Evolutionary conservation across 176 grass and related monocot species (phyloP).

Genomic region (Phoenix dactylifera): DNA sequence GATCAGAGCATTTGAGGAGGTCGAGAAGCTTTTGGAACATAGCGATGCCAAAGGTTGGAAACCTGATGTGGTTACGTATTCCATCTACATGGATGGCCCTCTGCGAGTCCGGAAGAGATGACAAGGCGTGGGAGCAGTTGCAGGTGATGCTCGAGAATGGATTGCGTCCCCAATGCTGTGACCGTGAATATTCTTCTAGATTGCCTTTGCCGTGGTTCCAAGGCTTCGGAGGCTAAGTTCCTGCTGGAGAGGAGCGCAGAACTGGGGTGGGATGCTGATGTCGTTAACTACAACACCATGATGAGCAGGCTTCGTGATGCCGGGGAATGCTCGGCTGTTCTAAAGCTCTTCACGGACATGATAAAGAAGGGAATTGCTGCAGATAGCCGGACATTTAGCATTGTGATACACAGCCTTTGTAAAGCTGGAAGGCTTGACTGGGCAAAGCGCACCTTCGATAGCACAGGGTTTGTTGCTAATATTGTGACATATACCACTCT

Average conservation of each 20-base stretch:
- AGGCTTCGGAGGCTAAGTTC: conserved; percentile 38
- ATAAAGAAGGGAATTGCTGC: conserved; percentile 58
- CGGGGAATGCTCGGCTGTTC: conserved; percentile 39
- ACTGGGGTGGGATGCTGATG: conserved; percentile 46
- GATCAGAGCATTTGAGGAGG: conserved; percentile 41
- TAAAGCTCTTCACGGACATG: conserved; percentile 77
- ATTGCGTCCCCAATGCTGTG: conserved; percentile 52
- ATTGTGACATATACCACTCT: conserved; percentile 64
- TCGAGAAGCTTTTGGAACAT: conserved; percentile 45
- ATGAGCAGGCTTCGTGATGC: conserved; percentile 70
- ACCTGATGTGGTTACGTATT: conserved; percentile 75
- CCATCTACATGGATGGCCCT: conserved; percentile 74
- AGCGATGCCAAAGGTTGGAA: conserved; percentile 45
- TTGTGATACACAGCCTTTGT: conserved; percentile 65
- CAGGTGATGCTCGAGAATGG: conserved; percentile 52
- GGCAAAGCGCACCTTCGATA: conserved; percentile 37
- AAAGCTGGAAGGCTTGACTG: conserved; percentile 35
- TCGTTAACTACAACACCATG: conserved; percentile 89
- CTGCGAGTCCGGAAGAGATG: conserved; percentile 50
- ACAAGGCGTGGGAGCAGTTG: conserved; percentile 43
- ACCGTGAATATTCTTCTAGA: conserved; percentile 93
- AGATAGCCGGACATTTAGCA: conserved; percentile 78
- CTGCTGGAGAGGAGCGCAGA: conserved; percentile 61
- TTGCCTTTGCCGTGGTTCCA: conserved; percentile 47
- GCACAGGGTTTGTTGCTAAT: conserved; percentile 45